A percentile compares a stretch with the other conserved stretches of the same genome.
phyloP scores from a whole-genome alignment of 371 early-diverging fungal species.

The Circinella umbellata region DNA sequence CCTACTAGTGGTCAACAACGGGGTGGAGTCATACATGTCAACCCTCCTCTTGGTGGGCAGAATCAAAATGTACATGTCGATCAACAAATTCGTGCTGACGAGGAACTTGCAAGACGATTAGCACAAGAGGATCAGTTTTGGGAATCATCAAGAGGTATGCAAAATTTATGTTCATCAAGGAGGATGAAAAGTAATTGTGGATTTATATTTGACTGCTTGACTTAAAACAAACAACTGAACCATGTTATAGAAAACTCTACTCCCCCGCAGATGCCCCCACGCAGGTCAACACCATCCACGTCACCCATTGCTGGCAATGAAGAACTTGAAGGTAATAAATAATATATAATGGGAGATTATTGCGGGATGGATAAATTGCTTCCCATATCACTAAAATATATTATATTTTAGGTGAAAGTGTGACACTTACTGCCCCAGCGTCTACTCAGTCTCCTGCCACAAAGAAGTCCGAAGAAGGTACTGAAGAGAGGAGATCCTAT shows the following conservation, averaged over 20 bases:
- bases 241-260: background rate
- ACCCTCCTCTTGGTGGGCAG: conserved; percentile 23
- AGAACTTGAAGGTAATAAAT: conserved; percentile 9
- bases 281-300: conserved; percentile 5
- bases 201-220: too few relatives aligned
- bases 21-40: conserved; percentile 28
- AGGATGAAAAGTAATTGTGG: too few relatives aligned
- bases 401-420: conserved; percentile 9
- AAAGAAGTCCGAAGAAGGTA: conserved; percentile 19
- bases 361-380: too few relatives aligned
- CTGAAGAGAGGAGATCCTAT: conserved; percentile 24
- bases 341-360: background rate
- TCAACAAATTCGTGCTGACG: conserved; percentile 50
- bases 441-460: conserved; percentile 20
- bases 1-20: conserved; percentile 11
- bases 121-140: conserved; percentile 36
- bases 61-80: conserved; percentile 19
- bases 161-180: background rate
- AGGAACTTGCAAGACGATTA: conserved; percentile 48
- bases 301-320: conserved; percentile 3
- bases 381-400: too few relatives aligned
- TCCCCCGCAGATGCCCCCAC: conserved; percentile 9
- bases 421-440: conserved; percentile 16
- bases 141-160: conserved; percentile 9
- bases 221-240: too few relatives aligned